A percentile compares a stretch with the other conserved stretches of the same genome.
These are phyloP conservation scores for Gymnopilus junonius DNA, from an alignment of 768 basidiomycete species.

Conservation along the genomic window DNA sequence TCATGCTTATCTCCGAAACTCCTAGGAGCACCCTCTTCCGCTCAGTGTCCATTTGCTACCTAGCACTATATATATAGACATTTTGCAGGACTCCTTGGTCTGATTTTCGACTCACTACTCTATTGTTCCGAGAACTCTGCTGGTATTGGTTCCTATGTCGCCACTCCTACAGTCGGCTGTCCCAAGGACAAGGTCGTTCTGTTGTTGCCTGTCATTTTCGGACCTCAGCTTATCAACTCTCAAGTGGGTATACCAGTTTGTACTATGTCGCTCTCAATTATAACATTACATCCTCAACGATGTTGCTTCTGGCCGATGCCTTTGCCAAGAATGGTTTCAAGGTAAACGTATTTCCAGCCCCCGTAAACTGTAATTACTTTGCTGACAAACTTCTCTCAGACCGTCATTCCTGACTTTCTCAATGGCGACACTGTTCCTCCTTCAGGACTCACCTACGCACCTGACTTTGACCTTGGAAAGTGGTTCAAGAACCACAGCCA, in stretches of 20 bases:
- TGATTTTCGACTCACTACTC: no score
- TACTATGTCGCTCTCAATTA: not conserved
- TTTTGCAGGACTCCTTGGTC: no score
- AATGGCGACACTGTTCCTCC: no score
- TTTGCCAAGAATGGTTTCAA: conserved; percentile 52
- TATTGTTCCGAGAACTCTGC: no score
- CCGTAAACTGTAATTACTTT: conserved; percentile 39
- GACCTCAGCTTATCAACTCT: conserved; percentile 49
- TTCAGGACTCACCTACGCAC: conserved; percentile 43
- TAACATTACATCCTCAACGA: no score
- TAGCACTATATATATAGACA: no score
- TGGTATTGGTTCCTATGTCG: conserved; percentile 57
- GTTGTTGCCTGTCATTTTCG: no score
- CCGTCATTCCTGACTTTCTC: no score
- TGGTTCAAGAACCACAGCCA: conserved; percentile 51
- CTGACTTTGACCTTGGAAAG: conserved; percentile 38
- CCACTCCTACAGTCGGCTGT: conserved; percentile 53
- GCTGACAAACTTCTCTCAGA: no score
- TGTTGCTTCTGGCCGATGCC: conserved; percentile 43
- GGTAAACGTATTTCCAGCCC: conserved; percentile 29
- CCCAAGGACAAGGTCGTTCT: conserved; percentile 60
- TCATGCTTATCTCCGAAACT: no score
- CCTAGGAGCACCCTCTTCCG: no score
- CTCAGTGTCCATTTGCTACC: no score
- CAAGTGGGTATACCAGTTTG: conserved; percentile 36